Percentiles rank a stretch among this genome's conserved stretches.
These are phyloP conservation scores for Phytophthora gonapodyides DNA, from an alignment of 352 stramenopile species.

Conservation along the genomic window DNA sequence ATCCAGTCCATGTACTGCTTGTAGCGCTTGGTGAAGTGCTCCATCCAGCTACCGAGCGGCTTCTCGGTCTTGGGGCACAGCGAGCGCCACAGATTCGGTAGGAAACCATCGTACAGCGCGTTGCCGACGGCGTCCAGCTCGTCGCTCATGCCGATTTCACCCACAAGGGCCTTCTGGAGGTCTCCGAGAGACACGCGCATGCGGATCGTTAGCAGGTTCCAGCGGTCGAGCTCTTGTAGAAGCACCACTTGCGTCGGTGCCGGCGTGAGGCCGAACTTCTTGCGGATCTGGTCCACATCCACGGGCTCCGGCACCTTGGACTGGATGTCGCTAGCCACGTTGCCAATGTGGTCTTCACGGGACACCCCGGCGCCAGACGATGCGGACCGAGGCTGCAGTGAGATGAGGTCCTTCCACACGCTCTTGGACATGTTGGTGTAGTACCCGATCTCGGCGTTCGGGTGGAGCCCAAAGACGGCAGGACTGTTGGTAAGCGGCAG, in stretches of 20 bases:
- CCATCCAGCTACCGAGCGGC: constrained; percentile 95
- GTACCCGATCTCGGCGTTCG: constrained; percentile 97
- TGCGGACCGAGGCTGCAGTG: constrained; percentile 88
- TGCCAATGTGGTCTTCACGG: constrained; percentile 93
- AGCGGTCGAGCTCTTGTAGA: constrained; percentile 95
- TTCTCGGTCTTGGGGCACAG: constrained; percentile 95
- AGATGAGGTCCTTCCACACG: constrained; percentile 94
- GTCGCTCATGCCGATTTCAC: constrained; percentile 97
- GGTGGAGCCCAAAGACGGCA: constrained; percentile 95
- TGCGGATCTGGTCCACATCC: constrained; percentile 88
- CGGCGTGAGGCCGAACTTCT: constrained; percentile 70
- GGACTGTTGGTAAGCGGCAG: constrained; percentile 94
- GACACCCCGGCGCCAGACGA: constrained; percentile 78
- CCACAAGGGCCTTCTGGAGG: constrained; percentile 92
- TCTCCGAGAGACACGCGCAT: constrained; percentile 90
- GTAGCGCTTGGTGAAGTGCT: constrained; percentile 90
- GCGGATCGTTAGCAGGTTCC: constrained; percentile 89
- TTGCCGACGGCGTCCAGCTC: constrained; percentile 93
- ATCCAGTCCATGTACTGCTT: constrained; percentile 94
- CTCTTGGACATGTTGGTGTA: constrained; percentile 95
- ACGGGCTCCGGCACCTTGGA: constrained; percentile 90
- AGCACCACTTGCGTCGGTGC: constrained; percentile 93
- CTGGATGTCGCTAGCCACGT: constrained; percentile 91
- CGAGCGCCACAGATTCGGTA: constrained; percentile 91
- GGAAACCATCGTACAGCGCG: constrained; percentile 93